These are phyloP conservation scores for Rutstroemia sp. DNA, from an alignment of 2,329 filamentous ascomycete species.

Conservation along the genomic window DNA sequence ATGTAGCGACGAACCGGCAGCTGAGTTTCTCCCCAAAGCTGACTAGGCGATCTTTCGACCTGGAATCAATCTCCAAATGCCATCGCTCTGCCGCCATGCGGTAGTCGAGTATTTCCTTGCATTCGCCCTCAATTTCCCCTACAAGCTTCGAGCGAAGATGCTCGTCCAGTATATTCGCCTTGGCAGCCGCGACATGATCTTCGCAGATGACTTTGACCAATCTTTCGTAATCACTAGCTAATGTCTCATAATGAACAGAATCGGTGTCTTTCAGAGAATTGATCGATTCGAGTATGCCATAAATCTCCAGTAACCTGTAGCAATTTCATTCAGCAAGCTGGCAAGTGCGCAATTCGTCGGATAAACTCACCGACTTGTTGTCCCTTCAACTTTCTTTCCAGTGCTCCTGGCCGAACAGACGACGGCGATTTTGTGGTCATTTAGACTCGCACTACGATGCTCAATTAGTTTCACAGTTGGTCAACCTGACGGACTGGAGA, in stretches of 20 bases:
- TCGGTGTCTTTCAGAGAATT: conserved; percentile 46
- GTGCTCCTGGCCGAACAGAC: conserved; percentile 95
- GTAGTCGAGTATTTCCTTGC: conserved; percentile 71
- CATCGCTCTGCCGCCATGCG: conserved; percentile 56
- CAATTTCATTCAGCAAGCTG: background rate
- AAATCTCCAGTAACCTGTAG: conserved; percentile 47
- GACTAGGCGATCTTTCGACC: conserved; percentile 80
- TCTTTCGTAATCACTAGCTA: conserved; percentile 58
- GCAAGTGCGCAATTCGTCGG: background rate
- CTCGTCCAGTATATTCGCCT: conserved; percentile 51
- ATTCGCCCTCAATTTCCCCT: conserved; percentile 68
- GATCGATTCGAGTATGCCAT: conserved; percentile 47
- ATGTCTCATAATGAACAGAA: conserved; percentile 40
- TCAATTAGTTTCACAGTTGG: conserved; percentile 7
- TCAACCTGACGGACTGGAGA: background rate
- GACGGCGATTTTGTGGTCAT: conserved; percentile 71
- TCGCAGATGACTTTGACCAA: conserved; percentile 74
- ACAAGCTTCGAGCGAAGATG: conserved; percentile 52
- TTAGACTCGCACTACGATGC: conserved; percentile 48
- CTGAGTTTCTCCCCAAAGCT: conserved; percentile 95
- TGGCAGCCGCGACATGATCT: conserved; percentile 72
- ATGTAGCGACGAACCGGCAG: conserved; percentile 80
- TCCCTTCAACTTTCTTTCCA: conserved; percentile 89
- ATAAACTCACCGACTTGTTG: conserved; percentile 76
- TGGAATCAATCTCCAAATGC: conserved; percentile 67